These are phyloP conservation scores for Ceriops decandra DNA, from an alignment of 345 rosid species.

Conservation along the genomic window DNA sequence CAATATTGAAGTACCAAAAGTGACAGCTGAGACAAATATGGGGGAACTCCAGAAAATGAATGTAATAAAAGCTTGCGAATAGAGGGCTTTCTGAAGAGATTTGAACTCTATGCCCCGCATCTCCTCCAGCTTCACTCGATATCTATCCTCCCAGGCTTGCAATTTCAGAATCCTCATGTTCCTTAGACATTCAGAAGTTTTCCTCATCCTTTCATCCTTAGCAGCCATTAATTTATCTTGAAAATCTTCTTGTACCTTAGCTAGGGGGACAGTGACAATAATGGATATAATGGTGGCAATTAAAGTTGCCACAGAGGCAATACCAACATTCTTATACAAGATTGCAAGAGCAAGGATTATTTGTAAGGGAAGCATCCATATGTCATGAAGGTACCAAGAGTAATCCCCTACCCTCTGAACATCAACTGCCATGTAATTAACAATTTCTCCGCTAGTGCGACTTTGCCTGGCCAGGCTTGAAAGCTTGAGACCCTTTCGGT, in stretches of 20 bases:
- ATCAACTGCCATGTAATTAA: constrained; percentile 98
- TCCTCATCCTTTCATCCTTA: constrained; percentile 99
- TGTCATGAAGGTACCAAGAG: constrained; percentile 97
- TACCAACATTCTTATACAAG: constrained; percentile 90
- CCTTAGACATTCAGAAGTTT: constrained; percentile 93
- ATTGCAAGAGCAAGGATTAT: constrained; percentile 94
- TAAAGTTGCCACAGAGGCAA: constrained; percentile 87
- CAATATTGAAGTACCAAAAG: constrained; percentile 87
- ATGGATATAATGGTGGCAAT: constrained; percentile 87
- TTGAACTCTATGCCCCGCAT: constrained; percentile 88
- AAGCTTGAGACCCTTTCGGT: constrained; percentile 81
- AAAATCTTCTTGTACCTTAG: constrained; percentile 87
- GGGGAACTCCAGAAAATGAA: constrained; percentile 99
- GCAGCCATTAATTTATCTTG: constrained; percentile 96
- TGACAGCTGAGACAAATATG: constrained; percentile 94
- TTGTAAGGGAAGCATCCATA: constrained; percentile 99
- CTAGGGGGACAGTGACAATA: constrained; percentile 75
- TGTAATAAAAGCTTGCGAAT: constrained; percentile 96
- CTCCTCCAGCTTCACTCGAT: constrained; percentile 70
- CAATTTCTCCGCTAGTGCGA: constrained; percentile 94
- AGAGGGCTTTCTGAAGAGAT: constrained; percentile 91
- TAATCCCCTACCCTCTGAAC: constrained; percentile 96
- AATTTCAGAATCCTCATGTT: constrained; percentile 97
- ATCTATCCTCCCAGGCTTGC: constrained; percentile 99
- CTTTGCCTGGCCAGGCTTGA: constrained; percentile 89